Evolutionary conservation across 352 stramenopile species (phyloP).

Genomic region (Phytophthora megakarya): DNA sequence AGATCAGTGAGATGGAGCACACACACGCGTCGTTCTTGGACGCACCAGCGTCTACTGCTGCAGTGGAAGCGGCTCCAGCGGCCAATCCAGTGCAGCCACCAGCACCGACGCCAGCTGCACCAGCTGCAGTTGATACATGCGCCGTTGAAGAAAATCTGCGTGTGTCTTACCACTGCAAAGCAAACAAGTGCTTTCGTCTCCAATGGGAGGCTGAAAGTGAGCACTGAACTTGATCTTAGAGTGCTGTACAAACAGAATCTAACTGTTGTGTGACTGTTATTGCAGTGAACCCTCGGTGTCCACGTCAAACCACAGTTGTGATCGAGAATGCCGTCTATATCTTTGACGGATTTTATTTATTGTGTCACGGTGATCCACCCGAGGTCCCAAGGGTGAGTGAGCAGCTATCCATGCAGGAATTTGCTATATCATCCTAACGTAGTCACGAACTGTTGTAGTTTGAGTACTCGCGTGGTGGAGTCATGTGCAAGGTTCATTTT

Average conservation of each 20-base stretch:
- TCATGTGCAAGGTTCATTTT: conserved; percentile 84
- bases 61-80: neutral
- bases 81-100: conserved; percentile 3
- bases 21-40: conserved; percentile 43
- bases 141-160: conserved; percentile 55
- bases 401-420: neutral
- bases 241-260: neutral
- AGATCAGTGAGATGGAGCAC: conserved; percentile 30
- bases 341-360: conserved; percentile 88
- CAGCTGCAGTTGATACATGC: conserved; percentile 6
- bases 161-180: conserved; percentile 68
- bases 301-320: conserved; percentile 71
- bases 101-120: conserved; percentile 6
- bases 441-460: conserved; percentile 52
- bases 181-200: conserved; percentile 68
- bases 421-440: neutral
- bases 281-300: conserved; percentile 78
- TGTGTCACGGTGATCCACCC: conserved; percentile 64
- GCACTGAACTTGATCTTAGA: conserved; percentile 3
- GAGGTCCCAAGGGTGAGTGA: conserved; percentile 61
- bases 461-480: conserved; percentile 75
- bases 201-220: conserved; percentile 84
- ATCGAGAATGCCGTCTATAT: conserved; percentile 69
- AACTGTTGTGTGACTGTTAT: neutral
- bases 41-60: neutral